phyloP scores from a whole-genome alignment of 768 basidiomycete species.

The Crucibulum laeve region DNA sequence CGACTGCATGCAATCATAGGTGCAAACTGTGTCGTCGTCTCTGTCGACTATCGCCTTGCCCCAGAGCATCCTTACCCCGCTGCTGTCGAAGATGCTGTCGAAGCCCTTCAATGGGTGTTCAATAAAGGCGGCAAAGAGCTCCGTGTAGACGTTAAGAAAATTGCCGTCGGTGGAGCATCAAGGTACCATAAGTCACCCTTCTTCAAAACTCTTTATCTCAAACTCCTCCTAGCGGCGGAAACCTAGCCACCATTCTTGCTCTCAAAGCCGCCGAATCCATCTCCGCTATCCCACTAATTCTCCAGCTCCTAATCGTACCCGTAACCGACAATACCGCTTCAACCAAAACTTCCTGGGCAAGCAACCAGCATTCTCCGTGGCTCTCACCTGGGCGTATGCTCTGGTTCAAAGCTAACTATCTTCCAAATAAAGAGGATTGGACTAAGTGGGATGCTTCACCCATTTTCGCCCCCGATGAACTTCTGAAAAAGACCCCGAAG shows the following conservation, averaged over 20 bases:
- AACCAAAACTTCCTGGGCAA: slow-evolving; percentile 44
- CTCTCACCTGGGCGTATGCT: slow-evolving; percentile 61
- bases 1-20: slow-evolving; percentile 26
- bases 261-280: slow-evolving; percentile 51
- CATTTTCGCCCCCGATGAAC: slow-evolving; percentile 56
- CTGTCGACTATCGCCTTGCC: slow-evolving; percentile 69
- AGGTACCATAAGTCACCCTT: slow-evolving; percentile 32
- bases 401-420: slow-evolving; percentile 71
- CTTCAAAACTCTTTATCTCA: background rate
- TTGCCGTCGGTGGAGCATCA: slow-evolving; percentile 73
- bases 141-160: slow-evolving; percentile 41
- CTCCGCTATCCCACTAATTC: slow-evolving; percentile 49
- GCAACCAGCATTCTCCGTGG: slow-evolving; percentile 55
- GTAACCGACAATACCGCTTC: slow-evolving; percentile 70
- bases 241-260: slow-evolving; percentile 61
- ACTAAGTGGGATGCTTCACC: slow-evolving; percentile 69
- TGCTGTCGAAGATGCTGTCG: slow-evolving; percentile 68
- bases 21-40: slow-evolving; percentile 57
- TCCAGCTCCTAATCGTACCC: slow-evolving; percentile 68
- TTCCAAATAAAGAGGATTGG: slow-evolving; percentile 57
- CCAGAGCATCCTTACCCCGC: slow-evolving; percentile 71
- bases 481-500: slow-evolving; percentile 45
- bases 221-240: slow-evolving; percentile 50
- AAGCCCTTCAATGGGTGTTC: slow-evolving; percentile 59
- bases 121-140: slow-evolving; percentile 41